Evolutionary conservation across 164 flowering plant genomes (phyloP).

Genomic region (Brasenia schreberi): DNA sequence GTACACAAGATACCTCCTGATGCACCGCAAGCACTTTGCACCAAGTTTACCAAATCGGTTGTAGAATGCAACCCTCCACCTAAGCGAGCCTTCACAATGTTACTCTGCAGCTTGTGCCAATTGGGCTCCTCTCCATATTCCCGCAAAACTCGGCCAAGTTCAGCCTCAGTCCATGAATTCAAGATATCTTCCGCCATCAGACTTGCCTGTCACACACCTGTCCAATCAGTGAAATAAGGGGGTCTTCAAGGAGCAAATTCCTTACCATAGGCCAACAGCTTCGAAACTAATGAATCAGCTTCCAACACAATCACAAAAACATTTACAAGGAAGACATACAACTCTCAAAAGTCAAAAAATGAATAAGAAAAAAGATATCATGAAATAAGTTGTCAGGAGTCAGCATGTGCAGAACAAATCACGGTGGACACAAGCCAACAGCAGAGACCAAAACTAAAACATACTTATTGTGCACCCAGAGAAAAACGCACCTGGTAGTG

Average conservation of each 20-base stretch:
- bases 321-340: background rate
- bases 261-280: background rate
- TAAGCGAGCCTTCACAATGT: conserved; percentile 60
- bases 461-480: too few relatives aligned
- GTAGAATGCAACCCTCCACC: conserved; percentile 79
- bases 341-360: too few relatives aligned
- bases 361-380: background rate
- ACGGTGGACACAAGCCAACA: too few relatives aligned
- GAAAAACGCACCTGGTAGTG: too few relatives aligned
- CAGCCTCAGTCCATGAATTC: conserved; percentile 87
- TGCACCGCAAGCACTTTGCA: conserved; percentile 26
- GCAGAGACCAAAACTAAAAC: too few relatives aligned
- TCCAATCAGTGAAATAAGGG: conserved; percentile 30
- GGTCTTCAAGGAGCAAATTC: background rate
- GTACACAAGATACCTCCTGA: conserved; percentile 26
- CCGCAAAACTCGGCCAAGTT: conserved; percentile 67
- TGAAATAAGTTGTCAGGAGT: too few relatives aligned
- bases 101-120: conserved; percentile 64
- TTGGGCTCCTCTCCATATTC: conserved; percentile 95
- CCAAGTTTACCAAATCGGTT: conserved; percentile 48
- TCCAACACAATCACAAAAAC: background rate
- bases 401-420: too few relatives aligned
- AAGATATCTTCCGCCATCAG: conserved; percentile 81
- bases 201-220: conserved; percentile 65
- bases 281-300: background rate